Conservation (phyloP, 2,329 filamentous ascomycete species). For the Chaetomium globosum region DNA sequence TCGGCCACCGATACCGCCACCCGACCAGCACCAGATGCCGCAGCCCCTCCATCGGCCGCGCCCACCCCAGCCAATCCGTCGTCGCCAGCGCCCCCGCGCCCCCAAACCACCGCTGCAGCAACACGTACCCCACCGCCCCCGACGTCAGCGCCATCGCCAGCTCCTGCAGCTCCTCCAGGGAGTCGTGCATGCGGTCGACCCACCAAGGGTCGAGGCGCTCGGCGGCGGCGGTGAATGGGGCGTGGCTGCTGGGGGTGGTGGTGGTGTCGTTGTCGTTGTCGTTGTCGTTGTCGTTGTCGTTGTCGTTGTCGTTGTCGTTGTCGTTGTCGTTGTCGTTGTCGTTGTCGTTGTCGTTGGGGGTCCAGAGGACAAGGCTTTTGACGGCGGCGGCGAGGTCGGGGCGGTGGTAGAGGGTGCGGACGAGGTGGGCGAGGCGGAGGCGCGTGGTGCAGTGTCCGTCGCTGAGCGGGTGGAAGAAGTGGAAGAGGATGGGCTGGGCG, state of each 20-base stretch:
- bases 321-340: background rate
- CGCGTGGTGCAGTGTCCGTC: background rate
- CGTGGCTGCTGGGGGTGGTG: too few species aligned
- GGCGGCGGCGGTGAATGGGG: background rate
- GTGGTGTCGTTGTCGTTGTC: too few species aligned
- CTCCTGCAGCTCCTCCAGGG: background rate
- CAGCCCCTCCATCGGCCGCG: background rate
- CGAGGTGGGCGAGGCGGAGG: background rate
- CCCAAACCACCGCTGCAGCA: background rate
- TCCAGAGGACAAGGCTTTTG: background rate
- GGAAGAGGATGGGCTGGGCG: background rate
- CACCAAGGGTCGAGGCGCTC: background rate
- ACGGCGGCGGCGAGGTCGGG: background rate
- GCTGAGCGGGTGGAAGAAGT: background rate
- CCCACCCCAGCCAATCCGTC: background rate
- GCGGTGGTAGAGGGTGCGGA: background rate
- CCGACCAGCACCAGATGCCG: slow-evolving; percentile 8
- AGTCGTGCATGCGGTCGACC: background rate
- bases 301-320: too few species aligned
- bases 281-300: background rate
- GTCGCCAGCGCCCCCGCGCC: too few species aligned
- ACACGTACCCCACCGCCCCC: background rate
- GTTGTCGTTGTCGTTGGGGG: background rate
- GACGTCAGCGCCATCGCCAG: background rate
- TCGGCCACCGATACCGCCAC: slow-evolving; percentile 5